Evolutionary conservation across 202 grass and related monocot species (phyloP).

Genomic region (Brachypodium distachyon): DNA sequence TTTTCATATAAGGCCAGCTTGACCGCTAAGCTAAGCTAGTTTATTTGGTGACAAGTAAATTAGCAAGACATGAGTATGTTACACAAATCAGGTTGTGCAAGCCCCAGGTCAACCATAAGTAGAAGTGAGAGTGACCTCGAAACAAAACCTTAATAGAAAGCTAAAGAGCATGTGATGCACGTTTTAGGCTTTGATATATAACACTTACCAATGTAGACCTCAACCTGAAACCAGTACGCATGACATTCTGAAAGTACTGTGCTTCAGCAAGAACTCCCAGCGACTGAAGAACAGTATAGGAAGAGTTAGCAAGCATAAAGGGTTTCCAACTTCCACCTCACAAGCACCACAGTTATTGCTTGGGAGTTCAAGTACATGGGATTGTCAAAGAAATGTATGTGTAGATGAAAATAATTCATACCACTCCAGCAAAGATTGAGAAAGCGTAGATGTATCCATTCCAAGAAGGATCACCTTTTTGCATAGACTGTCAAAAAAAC

Average conservation of each 20-base stretch:
- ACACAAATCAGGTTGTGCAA: background rate
- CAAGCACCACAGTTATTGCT: background rate
- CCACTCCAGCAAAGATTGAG: conserved; percentile 95
- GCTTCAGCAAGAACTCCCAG: conserved; percentile 88
- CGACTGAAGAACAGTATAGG: conserved; percentile 33
- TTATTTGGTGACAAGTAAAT: background rate
- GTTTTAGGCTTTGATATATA: background rate
- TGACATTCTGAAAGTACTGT: conserved; percentile 99
- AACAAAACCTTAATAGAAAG: background rate
- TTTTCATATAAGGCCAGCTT: background rate
- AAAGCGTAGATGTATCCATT: conserved; percentile 89
- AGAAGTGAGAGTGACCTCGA: background rate
- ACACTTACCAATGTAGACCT: conserved; percentile 87
- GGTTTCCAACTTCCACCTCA: background rate
- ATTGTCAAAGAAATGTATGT: conserved; percentile 7
- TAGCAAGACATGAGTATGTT: background rate
- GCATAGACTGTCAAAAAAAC: conserved; percentile 67
- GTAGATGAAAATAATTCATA: conserved; percentile 33
- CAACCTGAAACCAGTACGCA: conserved; percentile 92
- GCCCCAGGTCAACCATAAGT: background rate
- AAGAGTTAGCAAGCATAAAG: conserved; percentile 7
- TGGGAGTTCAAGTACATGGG: conserved; percentile 1
- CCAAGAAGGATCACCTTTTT: conserved; percentile 84
- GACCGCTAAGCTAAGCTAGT: background rate
- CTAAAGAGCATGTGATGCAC: background rate